Evolutionary conservation across 768 basidiomycete genomes (phyloP).

Genomic region (Lyophyllum decastes): DNA sequence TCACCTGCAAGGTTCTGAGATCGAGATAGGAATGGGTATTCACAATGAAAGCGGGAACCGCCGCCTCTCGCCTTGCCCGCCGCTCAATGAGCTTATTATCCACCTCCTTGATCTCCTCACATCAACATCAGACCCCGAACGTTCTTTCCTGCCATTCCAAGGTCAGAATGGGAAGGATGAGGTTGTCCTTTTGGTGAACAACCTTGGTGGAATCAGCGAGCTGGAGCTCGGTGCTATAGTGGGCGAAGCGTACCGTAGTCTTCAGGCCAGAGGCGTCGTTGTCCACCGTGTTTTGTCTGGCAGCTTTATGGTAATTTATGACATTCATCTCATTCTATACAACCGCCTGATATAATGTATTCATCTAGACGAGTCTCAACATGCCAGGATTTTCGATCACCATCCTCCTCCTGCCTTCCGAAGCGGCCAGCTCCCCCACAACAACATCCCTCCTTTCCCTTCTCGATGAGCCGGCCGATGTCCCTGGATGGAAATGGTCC

Average conservation of each 20-base stretch:
- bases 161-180: constrained; percentile 54
- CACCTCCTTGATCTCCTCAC: constrained; percentile 70
- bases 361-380: constrained; percentile 76
- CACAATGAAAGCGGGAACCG: constrained; percentile 86
- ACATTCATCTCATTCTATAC: not conserved
- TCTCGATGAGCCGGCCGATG: constrained; percentile 65
- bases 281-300: constrained; percentile 71
- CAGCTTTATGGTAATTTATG: constrained; percentile 72
- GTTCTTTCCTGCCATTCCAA: constrained; percentile 72
- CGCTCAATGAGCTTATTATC: constrained; percentile 68
- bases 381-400: constrained; percentile 93
- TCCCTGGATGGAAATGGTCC: constrained; percentile 88
- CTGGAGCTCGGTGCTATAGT: constrained; percentile 77
- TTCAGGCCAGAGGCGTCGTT: constrained; percentile 57
- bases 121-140: constrained; percentile 72
- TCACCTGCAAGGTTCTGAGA: constrained; percentile 59
- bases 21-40: constrained; percentile 90
- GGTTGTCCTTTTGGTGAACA: constrained; percentile 83
- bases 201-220: constrained; percentile 83
- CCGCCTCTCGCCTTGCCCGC: constrained; percentile 70
- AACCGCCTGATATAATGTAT: not conserved
- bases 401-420: constrained; percentile 68
- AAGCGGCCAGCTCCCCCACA: constrained; percentile 38
- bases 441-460: constrained; percentile 51
- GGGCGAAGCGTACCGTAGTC: constrained; percentile 54